Conservation (phyloP, 306 rosid species). For the Oxytropis ochrocephala region DNA sequence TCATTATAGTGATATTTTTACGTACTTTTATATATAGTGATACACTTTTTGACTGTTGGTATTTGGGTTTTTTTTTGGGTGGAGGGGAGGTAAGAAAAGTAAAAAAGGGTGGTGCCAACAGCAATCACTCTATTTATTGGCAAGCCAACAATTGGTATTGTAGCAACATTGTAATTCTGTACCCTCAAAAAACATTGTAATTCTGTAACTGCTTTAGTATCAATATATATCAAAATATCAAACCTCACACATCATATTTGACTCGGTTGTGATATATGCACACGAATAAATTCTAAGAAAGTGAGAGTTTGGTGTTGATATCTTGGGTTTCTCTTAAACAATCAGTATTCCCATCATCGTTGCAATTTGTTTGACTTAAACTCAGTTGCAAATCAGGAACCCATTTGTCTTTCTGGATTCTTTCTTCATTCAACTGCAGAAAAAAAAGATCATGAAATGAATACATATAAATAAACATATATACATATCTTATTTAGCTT, state of each 20-base stretch:
- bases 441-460: not conserved
- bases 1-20: no score
- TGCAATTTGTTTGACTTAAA: conserved; percentile 31
- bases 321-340: conserved; percentile 34
- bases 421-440: conserved; percentile 41
- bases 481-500: not conserved
- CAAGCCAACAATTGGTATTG: conserved; percentile 5
- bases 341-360: conserved; percentile 18
- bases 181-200: not conserved
- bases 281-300: conserved; percentile 35
- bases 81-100: no score
- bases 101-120: no score
- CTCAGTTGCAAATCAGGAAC: conserved; percentile 58
- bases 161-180: not conserved
- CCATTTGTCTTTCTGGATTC: conserved; percentile 28
- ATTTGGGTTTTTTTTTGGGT: no score
- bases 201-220: conserved; percentile 2
- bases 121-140: not conserved
- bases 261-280: conserved; percentile 19
- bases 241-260: not conserved
- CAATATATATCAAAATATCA: not conserved
- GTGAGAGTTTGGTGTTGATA: conserved; percentile 66
- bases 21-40: no score
- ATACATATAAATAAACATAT: not conserved
- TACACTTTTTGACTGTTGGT: no score